Percentiles rank a stretch among this genome's conserved stretches.
These are phyloP conservation scores for Suillus brevipes DNA, from an alignment of 768 basidiomycete species.

Conservation along the genomic window DNA sequence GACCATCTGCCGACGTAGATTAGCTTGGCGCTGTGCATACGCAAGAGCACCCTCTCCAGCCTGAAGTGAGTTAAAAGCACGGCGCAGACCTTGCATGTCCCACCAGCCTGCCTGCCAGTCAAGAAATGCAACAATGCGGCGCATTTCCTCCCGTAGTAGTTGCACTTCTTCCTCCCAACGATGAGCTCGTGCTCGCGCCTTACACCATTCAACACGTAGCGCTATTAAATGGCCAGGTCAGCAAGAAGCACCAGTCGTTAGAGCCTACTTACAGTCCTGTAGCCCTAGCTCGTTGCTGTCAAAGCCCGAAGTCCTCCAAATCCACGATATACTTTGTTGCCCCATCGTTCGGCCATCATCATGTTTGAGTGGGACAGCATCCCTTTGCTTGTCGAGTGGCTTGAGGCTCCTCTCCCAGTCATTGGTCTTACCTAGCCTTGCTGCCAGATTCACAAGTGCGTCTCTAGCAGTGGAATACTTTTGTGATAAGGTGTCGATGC, in stretches of 20 bases:
- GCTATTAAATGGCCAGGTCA: neutral
- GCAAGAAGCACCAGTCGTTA: neutral
- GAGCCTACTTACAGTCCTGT: neutral
- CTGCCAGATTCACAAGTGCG: neutral
- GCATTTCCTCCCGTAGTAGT: constrained; percentile 14
- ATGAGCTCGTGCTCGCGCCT: neutral
- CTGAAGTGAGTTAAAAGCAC: neutral
- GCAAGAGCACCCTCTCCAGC: neutral
- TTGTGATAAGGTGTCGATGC: neutral
- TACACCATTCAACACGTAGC: constrained; percentile 7
- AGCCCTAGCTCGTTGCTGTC: neutral
- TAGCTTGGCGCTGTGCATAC: neutral
- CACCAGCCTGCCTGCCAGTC: constrained; percentile 10
- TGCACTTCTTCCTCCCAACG: constrained; percentile 14
- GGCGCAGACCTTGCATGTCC: neutral
- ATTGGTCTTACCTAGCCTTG: neutral
- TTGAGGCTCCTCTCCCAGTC: neutral
- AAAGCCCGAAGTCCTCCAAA: constrained; percentile 3
- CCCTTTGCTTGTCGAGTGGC: no score
- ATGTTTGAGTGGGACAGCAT: no score
- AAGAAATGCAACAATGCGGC: constrained; percentile 9
- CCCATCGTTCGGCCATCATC: no score
- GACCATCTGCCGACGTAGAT: neutral
- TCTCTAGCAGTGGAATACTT: neutral
- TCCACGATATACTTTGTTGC: neutral